Conservation (phyloP, 2,329 filamentous ascomycete species). For the Pyricularia sp. region DNA sequence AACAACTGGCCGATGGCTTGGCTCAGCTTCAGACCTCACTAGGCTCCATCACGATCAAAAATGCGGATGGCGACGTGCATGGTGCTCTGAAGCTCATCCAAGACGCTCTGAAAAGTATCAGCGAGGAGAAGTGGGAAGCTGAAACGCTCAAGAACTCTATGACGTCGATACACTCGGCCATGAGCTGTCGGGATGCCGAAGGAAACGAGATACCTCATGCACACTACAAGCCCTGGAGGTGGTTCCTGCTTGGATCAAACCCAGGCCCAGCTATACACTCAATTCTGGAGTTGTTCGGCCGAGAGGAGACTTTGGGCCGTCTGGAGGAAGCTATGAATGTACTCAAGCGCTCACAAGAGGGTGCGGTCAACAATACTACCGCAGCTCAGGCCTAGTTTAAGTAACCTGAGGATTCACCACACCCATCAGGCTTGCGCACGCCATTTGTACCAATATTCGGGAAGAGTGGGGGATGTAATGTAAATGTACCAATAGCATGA, state of each 20-base stretch:
- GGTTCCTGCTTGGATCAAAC: neutral
- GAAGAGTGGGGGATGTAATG: neutral
- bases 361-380: neutral
- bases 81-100: conserved; percentile 6
- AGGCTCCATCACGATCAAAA: conserved; percentile 1
- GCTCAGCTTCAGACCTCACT: neutral
- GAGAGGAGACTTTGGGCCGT: conserved; percentile 14
- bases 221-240: conserved; percentile 2
- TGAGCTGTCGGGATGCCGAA: neutral
- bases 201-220: conserved; percentile 5
- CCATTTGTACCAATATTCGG: neutral
- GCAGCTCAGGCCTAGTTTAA: neutral
- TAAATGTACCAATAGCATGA: neutral
- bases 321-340: conserved; percentile 9
- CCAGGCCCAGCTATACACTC: conserved; percentile 2
- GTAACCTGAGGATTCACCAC: neutral
- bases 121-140: conserved; percentile 6
- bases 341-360: neutral
- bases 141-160: conserved; percentile 5
- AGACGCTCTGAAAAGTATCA: conserved; percentile 5
- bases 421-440: neutral
- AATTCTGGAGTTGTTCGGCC: conserved; percentile 17
- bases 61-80: neutral
- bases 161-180: neutral
- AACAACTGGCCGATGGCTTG: conserved; percentile 5